Base-by-base conservation (phyloP, 164 flowering plant species). In the Stephania japonica region DNA sequence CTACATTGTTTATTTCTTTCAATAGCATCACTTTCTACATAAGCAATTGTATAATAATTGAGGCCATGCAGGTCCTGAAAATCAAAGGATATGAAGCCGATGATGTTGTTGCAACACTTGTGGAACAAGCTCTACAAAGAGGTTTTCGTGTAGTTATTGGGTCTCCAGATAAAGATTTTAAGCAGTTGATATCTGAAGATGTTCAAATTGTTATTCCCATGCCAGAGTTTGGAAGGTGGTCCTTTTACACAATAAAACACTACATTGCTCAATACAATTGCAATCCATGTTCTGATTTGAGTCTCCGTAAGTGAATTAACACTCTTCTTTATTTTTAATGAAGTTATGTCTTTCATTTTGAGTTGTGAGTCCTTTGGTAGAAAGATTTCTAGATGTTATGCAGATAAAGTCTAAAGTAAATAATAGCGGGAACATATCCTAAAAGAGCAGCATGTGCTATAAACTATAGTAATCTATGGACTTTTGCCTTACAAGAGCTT, bases 81-180 rank as follows among this genome's bases (percentile, higher is more conserved):
- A 63, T 90, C 65, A 82, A 87, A 70, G 90, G 85, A 68, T 84
- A 83, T 78, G 99, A 95, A 84, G 99, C 99, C 41, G 99, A 95
- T 83, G 99, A 95, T 84, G 97, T 93, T 64, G 83, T 95, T 10
- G 99, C 99, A 68, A 90, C 98, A 21, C 92, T 95, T 75, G 89
- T 79, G 12, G 86, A 73, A 42, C 89, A 93, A 84, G 96, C 81
- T 79, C 67, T 88, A 41, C 75, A 80, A 66, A 82, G 77, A 78
- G 94, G 96, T 49, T 78, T 80, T 59, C 79, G 84, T 38, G 96
- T 81, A 63, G 97, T 91, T 43, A 83, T 95, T 77, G 99, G 93
- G 53, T 95, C 99, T 32, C 99, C 96, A 65, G 99, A 93, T 82
- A 95, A 95, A 84, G 99, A 95, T 83, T 95, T 95, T 79, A 93